These are phyloP conservation scores for Eragrostis curvula DNA, from an alignment of 176 grass and related monocot species.

Conservation along the genomic window DNA sequence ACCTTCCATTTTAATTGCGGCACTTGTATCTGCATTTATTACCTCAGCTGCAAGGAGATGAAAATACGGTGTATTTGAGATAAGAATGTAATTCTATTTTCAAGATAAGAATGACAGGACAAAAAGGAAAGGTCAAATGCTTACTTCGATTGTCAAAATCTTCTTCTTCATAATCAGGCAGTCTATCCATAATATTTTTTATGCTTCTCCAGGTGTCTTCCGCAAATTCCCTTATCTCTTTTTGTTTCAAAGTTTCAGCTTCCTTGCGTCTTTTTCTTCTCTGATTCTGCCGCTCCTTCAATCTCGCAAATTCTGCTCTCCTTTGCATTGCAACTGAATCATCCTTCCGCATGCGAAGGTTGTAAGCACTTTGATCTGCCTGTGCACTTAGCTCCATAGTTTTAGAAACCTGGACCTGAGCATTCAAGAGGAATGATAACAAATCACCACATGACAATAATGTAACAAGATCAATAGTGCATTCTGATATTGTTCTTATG, in stretches of 20 bases:
- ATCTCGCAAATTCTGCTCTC: not conserved
- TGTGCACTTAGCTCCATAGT: too few species aligned
- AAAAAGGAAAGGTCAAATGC: not conserved
- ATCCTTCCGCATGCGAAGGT: constrained; percentile 2
- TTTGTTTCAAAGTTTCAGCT: not conserved
- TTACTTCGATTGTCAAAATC: not conserved
- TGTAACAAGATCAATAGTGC: not conserved
- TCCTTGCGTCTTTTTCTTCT: not conserved
- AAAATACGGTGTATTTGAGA: not conserved
- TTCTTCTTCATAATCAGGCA: not conserved
- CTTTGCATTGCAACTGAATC: not conserved
- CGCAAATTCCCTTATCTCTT: not conserved
- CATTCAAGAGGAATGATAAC: too few species aligned
- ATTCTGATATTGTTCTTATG: too few species aligned
- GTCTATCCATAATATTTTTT: not conserved
- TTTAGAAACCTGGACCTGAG: too few species aligned
- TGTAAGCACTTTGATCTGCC: too few species aligned
- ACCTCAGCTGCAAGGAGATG: not conserved
- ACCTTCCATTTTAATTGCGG: not conserved
- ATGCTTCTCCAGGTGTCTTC: not conserved
- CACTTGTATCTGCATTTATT: not conserved
- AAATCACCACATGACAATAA: too few species aligned
- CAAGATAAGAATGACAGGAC: not conserved
- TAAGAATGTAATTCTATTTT: too few species aligned
- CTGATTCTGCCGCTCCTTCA: not conserved